Evolutionary conservation across 2,329 filamentous ascomycete species (phyloP).

Genomic region (Exophiala dermatitidis): DNA sequence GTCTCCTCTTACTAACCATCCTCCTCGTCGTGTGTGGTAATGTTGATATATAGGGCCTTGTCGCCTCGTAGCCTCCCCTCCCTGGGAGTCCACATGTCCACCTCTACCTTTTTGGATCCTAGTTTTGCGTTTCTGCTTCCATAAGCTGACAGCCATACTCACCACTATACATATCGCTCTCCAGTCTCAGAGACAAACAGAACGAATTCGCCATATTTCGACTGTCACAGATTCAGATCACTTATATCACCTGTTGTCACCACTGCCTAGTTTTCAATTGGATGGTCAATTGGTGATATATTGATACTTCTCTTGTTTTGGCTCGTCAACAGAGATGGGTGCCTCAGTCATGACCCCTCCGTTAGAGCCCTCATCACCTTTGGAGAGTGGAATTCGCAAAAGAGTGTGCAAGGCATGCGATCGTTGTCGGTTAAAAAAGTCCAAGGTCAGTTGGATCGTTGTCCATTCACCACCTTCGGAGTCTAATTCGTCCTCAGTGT

Average conservation of each 20-base stretch:
- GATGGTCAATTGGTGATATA: not conserved
- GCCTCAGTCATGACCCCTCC: conserved; percentile 25
- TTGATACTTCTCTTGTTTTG: not conserved
- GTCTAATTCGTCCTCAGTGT: conserved; percentile 38
- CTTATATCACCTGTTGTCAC: too few species aligned
- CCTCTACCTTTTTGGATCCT: not conserved
- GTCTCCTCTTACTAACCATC: conserved; percentile 1
- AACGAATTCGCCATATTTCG: too few species aligned
- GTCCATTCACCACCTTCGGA: not conserved
- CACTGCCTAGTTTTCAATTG: not conserved
- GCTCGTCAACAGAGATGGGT: conserved; percentile 8
- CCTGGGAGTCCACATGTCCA: conserved; percentile 2
- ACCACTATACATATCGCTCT: too few species aligned
- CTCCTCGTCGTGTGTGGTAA: not conserved
- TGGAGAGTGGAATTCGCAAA: conserved; percentile 42
- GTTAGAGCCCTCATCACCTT: conserved; percentile 24
- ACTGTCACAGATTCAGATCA: too few species aligned
- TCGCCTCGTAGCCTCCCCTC: conserved; percentile 6
- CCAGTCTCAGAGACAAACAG: too few species aligned
- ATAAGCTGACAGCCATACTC: not conserved
- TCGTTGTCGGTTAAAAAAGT: conserved; percentile 59
- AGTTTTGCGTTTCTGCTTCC: not conserved
- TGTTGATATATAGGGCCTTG: conserved; percentile 19
- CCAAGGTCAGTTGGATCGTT: conserved; percentile 45
- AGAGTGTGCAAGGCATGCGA: conserved; percentile 62